These are phyloP conservation scores for Plasmodium fragile DNA, from an alignment of 169 alveolate genomes.

Conservation along the genomic window DNA sequence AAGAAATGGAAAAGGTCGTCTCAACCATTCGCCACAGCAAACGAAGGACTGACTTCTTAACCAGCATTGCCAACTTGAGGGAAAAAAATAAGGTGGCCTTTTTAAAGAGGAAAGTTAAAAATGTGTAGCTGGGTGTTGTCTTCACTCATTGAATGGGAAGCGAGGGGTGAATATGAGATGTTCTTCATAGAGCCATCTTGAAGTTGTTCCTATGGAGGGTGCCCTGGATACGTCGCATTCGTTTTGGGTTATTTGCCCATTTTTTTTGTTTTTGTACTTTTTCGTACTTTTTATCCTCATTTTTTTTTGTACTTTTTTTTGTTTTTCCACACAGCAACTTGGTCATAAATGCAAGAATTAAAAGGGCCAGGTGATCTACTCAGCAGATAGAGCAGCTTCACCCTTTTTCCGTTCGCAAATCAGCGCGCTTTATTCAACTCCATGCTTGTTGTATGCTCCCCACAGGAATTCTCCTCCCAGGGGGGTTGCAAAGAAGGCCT, in stretches of 20 bases:
- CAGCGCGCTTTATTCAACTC: not conserved
- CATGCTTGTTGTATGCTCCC: not conserved
- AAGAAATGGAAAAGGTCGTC: not conserved
- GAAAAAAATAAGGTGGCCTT: conserved; percentile 38
- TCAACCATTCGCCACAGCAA: conserved; percentile 4
- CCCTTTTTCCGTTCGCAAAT: not conserved
- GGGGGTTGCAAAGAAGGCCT: not conserved
- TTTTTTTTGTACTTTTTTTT: not conserved
- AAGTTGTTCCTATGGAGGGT: not conserved
- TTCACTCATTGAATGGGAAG: not conserved
- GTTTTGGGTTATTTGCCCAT: not conserved
- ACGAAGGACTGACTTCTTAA: conserved; percentile 19
- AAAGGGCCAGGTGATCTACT: not conserved
- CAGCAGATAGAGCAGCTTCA: not conserved
- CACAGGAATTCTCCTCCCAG: not conserved
- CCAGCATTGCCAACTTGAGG: conserved; percentile 13
- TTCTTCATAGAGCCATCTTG: not conserved
- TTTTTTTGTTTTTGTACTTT: not conserved
- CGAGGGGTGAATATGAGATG: not conserved
- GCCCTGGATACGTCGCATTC: not conserved
- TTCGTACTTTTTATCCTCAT: not conserved
- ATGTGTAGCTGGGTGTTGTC: not conserved
- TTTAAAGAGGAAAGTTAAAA: conserved; percentile 42
- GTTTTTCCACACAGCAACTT: not conserved
- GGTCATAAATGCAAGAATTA: not conserved